These are phyloP conservation scores for Kodamaea ohmeri DNA, from an alignment of 1,139 yeast species.

Conservation along the genomic window DNA sequence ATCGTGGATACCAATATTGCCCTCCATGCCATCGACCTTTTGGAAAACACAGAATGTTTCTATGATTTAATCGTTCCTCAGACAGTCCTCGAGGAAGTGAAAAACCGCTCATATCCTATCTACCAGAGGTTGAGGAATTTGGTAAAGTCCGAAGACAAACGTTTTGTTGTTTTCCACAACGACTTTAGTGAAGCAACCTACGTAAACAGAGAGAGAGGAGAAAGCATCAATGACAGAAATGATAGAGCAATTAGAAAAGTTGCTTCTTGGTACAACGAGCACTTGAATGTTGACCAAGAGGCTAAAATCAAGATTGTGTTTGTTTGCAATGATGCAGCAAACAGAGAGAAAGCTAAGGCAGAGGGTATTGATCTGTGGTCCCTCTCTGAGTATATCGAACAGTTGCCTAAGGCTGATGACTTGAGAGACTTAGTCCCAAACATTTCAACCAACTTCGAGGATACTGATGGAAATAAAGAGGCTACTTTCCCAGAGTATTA, in stretches of 20 bases:
- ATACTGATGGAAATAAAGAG: slow-evolving; percentile 35
- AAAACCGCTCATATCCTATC: slow-evolving; percentile 82
- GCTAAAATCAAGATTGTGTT: slow-evolving; percentile 52
- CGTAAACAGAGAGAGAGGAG: slow-evolving; percentile 60
- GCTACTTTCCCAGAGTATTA: slow-evolving; percentile 75
- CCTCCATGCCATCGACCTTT: slow-evolving; percentile 81
- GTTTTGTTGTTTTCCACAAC: slow-evolving; percentile 90
- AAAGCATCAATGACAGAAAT: slow-evolving; percentile 83
- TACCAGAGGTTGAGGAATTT: slow-evolving; percentile 80
- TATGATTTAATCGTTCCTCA: slow-evolving; percentile 92
- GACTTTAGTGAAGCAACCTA: slow-evolving; percentile 79
- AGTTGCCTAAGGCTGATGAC: slow-evolving; percentile 70
- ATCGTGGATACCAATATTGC: slow-evolving; percentile 88
- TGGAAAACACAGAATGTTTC: slow-evolving; percentile 76
- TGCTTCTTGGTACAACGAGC: slow-evolving; percentile 68
- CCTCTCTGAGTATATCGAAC: slow-evolving; percentile 64
- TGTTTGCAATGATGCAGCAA: slow-evolving; percentile 75
- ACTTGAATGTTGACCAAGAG: slow-evolving; percentile 44
- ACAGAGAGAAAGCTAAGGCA: slow-evolving; percentile 53
- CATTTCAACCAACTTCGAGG: slow-evolving; percentile 27
- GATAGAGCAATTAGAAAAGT: slow-evolving; percentile 85
- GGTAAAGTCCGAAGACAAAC: slow-evolving; percentile 73
- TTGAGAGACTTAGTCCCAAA: slow-evolving; percentile 79
- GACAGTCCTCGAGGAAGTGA: slow-evolving; percentile 89
- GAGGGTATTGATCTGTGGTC: slow-evolving; percentile 58